A percentile compares a stretch with the other conserved stretches of the same genome.
These are phyloP conservation scores for Sisymbrium altissimum DNA, from an alignment of 345 rosid genomes.

Conservation along the genomic window DNA sequence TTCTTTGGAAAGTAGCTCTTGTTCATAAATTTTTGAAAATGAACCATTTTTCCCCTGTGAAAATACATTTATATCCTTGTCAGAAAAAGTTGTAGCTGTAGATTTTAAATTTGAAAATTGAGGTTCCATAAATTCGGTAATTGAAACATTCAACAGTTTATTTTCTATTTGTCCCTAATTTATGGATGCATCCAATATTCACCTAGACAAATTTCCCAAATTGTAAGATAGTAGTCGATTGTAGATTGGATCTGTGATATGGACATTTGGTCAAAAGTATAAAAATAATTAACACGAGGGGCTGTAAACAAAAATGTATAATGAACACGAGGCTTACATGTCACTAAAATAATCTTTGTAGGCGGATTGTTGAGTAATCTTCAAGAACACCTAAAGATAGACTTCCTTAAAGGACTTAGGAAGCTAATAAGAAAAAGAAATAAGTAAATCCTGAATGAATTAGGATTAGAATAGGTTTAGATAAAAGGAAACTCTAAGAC, in stretches of 20 bases:
- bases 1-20: constrained; percentile 1
- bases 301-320: background rate
- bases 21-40: background rate
- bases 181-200: background rate
- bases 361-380: no score
- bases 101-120: no score
- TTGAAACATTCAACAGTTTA: no score
- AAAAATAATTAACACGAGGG: background rate
- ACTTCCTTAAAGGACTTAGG: no score
- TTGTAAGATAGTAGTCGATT: background rate
- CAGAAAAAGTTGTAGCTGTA: no score
- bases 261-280: background rate
- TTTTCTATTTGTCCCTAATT: no score
- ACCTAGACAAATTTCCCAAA: background rate
- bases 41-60: background rate
- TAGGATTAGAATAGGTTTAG: no score
- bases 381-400: no score
- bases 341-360: background rate
- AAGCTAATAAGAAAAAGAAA: no score
- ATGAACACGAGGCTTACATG: constrained; percentile 15
- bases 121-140: no score
- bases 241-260: background rate
- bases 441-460: no score
- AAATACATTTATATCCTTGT: background rate
- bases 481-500: no score